Base-by-base conservation (phyloP, 106 monocot genomes). In the Acorus gramineus region DNA sequence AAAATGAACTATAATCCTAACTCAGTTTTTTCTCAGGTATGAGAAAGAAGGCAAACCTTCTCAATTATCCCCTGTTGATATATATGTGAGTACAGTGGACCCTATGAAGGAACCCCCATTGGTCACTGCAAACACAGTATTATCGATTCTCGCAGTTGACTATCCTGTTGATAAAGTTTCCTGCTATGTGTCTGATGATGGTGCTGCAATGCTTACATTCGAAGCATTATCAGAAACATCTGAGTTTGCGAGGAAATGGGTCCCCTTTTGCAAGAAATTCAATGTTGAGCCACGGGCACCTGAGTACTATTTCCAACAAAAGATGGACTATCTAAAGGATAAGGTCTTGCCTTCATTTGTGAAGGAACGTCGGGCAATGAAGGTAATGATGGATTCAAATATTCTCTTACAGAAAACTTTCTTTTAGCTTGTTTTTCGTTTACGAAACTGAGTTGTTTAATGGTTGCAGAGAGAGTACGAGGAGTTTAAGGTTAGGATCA, bases 301-400 rank as follows among this genome's bases (percentile, higher is more conserved):
- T 11, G 74, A 74, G 53, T 74, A 44, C 47, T 74, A 74, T 42
- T 74, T 74, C 60, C 74, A 74, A 11, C 74, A 74, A 67, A 74
- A 74, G 54, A 74, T 74, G 42, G 74, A 74, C 60, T 74, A 74
- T 61, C 61, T 74, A n/a, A 74, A 74, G 61, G 67, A 74, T 28
- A 74, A 74, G 61, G 74, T 74, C 45, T 51, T 59, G 8, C 74
- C 74, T 28, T 74, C 74, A 3, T 74, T 74, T 48, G 74, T 74
- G 2, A 67, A 67, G 10, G 74, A 74, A 60, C 50, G 74, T 3
- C 57, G 74, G 42, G 74, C 74, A 46, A 74, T 74, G 67, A 74
- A 74, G 74, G 74, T 74, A 44, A 28, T 5, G 9, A 46, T 46
- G 57, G n/a, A 47, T 57, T 45, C 7, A n/a, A 8, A 2, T 14